phyloP scores from a whole-genome alignment of 768 basidiomycete genomes.

The Plicaturopsis crispa region DNA sequence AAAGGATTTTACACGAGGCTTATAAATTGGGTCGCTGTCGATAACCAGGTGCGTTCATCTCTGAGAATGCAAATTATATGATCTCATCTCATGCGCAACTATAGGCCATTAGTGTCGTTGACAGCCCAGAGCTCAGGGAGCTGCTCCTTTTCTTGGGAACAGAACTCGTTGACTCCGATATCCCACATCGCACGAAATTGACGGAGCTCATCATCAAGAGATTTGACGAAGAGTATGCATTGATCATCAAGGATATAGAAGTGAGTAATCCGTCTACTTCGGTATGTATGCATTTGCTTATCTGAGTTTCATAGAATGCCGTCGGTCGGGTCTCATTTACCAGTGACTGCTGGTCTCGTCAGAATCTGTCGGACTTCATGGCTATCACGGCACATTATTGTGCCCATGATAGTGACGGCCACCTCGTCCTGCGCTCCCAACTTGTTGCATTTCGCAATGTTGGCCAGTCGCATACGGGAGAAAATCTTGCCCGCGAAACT shows the following conservation, averaged over 20 bases:
- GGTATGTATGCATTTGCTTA: too few species aligned
- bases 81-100: not conserved
- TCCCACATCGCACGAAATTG: conserved; percentile 27
- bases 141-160: conserved; percentile 20
- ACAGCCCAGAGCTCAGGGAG: conserved; percentile 23
- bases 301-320: conserved; percentile 13
- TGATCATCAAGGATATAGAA: conserved; percentile 15
- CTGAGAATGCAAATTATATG: not conserved
- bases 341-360: conserved; percentile 12
- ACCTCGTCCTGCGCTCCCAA: conserved; percentile 14
- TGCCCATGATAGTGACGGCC: conserved; percentile 8
- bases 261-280: too few species aligned
- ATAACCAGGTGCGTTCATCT: conserved; percentile 24
- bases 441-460: conserved; percentile 24
- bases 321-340: conserved; percentile 12
- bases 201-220: conserved; percentile 17
- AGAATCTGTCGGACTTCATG: conserved; percentile 10
- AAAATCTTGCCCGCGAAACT: conserved; percentile 16
- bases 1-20: conserved; percentile 15
- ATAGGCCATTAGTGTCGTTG: conserved; percentile 30
- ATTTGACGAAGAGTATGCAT: conserved; percentile 14
- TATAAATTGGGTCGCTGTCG: conserved; percentile 15
- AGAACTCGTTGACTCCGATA: conserved; percentile 18
- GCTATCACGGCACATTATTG: conserved; percentile 15
- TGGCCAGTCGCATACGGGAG: conserved; percentile 21